Evolutionary conservation across 306 rosid species (phyloP).

Genomic region (Cicer bijugum): DNA sequence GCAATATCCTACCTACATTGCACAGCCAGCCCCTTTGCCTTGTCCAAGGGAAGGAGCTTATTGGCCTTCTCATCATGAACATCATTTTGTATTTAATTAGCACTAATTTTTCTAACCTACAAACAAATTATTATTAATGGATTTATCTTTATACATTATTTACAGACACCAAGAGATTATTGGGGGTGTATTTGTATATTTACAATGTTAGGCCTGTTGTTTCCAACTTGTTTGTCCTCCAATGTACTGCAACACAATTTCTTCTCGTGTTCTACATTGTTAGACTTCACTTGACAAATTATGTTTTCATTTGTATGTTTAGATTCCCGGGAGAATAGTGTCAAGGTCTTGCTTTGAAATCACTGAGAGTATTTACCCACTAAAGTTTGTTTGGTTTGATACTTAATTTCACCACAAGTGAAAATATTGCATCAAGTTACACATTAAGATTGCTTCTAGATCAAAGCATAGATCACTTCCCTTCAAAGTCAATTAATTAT

Average conservation of each 20-base stretch:
- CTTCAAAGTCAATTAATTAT: too few relatives aligned
- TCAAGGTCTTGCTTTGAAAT: not conserved
- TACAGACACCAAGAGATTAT: conserved; percentile 38
- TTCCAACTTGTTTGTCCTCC: conserved; percentile 15
- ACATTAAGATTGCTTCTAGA: not conserved
- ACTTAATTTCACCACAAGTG: not conserved
- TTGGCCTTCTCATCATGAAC: conserved; percentile 80
- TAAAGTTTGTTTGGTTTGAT: not conserved
- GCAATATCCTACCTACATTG: conserved; percentile 78
- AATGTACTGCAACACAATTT: not conserved
- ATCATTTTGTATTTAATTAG: conserved; percentile 58
- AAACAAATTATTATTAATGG: conserved; percentile 21
- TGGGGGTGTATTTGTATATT: conserved; percentile 1
- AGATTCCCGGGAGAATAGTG: not conserved
- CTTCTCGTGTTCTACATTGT: not conserved
- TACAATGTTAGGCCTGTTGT: conserved; percentile 12
- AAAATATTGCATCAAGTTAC: not conserved
- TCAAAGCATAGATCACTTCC: too few relatives aligned
- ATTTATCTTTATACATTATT: conserved; percentile 35
- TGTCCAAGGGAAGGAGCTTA: conserved; percentile 68
- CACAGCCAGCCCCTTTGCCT: conserved; percentile 90
- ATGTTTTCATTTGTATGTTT: not conserved
- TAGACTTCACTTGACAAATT: not conserved
- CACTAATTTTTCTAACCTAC: not conserved
- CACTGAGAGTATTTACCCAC: not conserved